Evolutionary conservation across 148 eudicot genomes (phyloP), one percentile per base, ranked within the genome.

Genomic region (Mesembryanthemum crystallinum): DNA sequence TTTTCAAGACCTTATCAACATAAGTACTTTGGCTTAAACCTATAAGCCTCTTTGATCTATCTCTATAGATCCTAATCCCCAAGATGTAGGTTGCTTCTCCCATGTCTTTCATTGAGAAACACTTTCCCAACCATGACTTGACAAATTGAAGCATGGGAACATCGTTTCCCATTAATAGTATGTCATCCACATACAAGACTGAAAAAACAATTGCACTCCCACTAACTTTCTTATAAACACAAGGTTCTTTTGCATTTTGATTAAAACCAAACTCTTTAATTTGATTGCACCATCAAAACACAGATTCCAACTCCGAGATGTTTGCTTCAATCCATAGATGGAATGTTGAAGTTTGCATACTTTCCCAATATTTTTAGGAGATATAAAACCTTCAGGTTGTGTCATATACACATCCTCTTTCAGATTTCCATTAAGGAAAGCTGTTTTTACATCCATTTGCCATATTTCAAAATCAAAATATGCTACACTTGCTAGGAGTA

Each of bases 391-490:
- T 43, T 43, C 49, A 11, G 49, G 49, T 8, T 43, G 49, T 43
- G 49, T 43, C 49, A 43, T 7, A 10, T 43, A 43, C 49, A 43
- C 49, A 43, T 43, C 49, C 49, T 43, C 14, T 43, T 43, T 10
- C 49, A 43, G 49, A 43, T 43, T 43, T 43, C 12, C 14, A 43
- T 43, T 43, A 43, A 43, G 49, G 49, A 73, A 73, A 37, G 67
- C 32, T 7, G 33, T 58, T 24, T 59, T 73, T 13, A 73, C 67
- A 39, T 73, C 76, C 52, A 73, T 60, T 73, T 73, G 57, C 55
- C 52, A 59, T 29, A 58, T 73, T 27, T 73, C 76, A 73, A 18
- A 73, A 0, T 58, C 67, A 73, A 58, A 37, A 37, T 33, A 73
- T 20, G 76, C 67, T 7, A 67, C 35, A 60, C 60, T 27, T 4